Base-by-base conservation (phyloP, 179 eudicot genomes). In the Actinidia arguta region DNA sequence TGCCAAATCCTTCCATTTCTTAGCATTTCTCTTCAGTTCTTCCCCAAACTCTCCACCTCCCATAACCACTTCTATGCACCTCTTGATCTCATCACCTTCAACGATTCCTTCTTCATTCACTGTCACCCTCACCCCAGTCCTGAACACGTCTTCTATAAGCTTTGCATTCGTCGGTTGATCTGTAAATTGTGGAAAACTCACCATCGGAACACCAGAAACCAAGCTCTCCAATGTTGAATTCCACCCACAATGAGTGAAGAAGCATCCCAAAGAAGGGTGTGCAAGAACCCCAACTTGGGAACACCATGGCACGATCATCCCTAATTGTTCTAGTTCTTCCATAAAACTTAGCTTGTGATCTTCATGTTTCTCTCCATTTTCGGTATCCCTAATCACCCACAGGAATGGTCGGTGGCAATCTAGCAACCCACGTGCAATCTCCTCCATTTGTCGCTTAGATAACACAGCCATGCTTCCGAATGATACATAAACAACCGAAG, bases 171-270 rank as follows among this genome's bases (percentile, higher is more conserved):
- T 89, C n/a, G 20, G 62, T 59, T 89, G 92, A 61, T 89, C 90
- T 0, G 73, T 72, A 77, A 82, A 87, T 4, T 67, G 73, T 3
- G 92, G 89, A 17, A 85, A 79, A 16, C 76, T 81, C 85, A 89
- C 87, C 13, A 85, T 12, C 6, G 90, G 92, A 5, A 87, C 85
- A 24, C 90, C 92, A 50, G 70, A 80, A 16, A 67, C 78, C 58
- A 89, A 6, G 52, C 86, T 79, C 80, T 87, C 92, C 61, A 83
- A n/a, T 3, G 88, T 58, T 48, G 90, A 89, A 31, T 89, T 89
- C 90, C 92, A 89, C 13, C 92, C 90, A 50, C 92, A 87, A 48
- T 87, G 90, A 12, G 78, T 87, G 77, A 89, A 79, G 58, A 89
- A 89, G 66, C 92, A 89, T 17, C 90, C 92, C 55, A 89, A 4